phyloP scores from a whole-genome alignment of 345 rosid species.

The Salix suchowensis region DNA sequence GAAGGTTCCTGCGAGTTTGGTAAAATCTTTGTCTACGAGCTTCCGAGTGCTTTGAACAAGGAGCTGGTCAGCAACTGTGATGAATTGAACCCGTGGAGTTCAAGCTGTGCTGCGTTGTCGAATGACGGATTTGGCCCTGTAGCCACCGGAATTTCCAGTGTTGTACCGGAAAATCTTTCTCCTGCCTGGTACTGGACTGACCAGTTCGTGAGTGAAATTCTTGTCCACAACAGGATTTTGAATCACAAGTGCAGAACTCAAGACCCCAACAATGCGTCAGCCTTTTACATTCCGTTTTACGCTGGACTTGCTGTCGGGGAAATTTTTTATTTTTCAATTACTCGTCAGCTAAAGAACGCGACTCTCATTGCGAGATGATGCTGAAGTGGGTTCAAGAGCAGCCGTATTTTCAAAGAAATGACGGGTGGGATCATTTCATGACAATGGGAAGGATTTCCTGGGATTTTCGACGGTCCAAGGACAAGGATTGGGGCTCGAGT shows the following conservation, averaged over 20 bases:
- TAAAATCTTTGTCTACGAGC: slow-evolving; percentile 65
- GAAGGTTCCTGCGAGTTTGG: slow-evolving; percentile 50
- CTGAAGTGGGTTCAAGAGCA: slow-evolving; percentile 63
- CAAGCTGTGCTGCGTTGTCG: slow-evolving; percentile 62
- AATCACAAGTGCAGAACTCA: slow-evolving; percentile 68
- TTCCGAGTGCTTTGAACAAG: slow-evolving; percentile 65
- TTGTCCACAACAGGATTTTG: slow-evolving; percentile 70
- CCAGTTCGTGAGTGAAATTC: slow-evolving; percentile 76
- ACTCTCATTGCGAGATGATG: slow-evolving; percentile 64
- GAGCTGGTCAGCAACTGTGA: slow-evolving; percentile 63
- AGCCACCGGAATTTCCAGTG: slow-evolving; percentile 44
- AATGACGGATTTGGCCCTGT: slow-evolving; percentile 70
- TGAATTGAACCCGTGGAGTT: slow-evolving; percentile 80
- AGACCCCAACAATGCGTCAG: slow-evolving; percentile 66
- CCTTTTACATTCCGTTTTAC: slow-evolving; percentile 86
- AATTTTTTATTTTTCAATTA: slow-evolving; percentile 52
- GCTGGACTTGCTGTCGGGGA: slow-evolving; percentile 93
- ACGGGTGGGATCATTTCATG: slow-evolving; percentile 93
- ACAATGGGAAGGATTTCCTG: slow-evolving; percentile 96
- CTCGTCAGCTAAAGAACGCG: slow-evolving; percentile 60
- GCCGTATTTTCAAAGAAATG: slow-evolving; percentile 53
- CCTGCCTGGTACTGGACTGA: slow-evolving; percentile 94
- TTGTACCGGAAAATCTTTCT: slow-evolving; percentile 55
- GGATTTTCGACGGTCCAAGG: slow-evolving; percentile 85
- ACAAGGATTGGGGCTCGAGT: slow-evolving; percentile 87